These are phyloP conservation scores for Fusarium udum DNA, from an alignment of 2,329 filamentous ascomycete species.

Conservation along the genomic window DNA sequence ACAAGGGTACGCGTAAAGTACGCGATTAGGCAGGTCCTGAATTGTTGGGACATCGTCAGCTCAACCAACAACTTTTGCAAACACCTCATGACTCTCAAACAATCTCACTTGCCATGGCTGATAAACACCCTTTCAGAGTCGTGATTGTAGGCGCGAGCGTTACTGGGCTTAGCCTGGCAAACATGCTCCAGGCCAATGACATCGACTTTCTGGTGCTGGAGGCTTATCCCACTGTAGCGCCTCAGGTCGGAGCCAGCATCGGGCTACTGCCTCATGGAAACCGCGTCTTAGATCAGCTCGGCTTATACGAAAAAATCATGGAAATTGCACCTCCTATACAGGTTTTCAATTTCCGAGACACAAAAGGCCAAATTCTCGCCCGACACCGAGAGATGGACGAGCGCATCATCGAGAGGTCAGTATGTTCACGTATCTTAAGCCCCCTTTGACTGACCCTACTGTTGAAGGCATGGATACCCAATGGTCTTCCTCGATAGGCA, in stretches of 20 bases:
- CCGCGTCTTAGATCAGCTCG: background rate
- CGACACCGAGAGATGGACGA: background rate
- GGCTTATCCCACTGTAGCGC: background rate
- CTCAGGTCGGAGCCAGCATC: slow-evolving; percentile 1
- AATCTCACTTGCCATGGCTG: background rate
- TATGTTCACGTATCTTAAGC: accelerated
- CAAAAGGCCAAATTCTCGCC: background rate
- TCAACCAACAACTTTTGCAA: background rate
- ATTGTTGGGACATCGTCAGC: background rate
- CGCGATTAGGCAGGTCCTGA: background rate
- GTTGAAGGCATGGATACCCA: background rate
- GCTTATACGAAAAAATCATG: background rate
- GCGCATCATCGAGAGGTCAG: background rate
- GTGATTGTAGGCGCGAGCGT: background rate
- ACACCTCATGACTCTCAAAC: too few relatives aligned
- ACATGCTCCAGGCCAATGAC: background rate
- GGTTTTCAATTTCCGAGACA: background rate
- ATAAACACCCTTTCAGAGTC: background rate
- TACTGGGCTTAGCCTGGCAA: background rate
- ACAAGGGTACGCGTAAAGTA: background rate
- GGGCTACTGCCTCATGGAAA: background rate
- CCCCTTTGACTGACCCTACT: background rate
- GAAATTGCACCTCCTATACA: background rate
- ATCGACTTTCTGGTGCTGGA: background rate
- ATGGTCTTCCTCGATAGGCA: background rate